Percentiles rank a stretch among this genome's conserved stretches.
phyloP scores from a whole-genome alignment of 2,329 filamentous ascomycete genomes.

The Pseudonectria foliicola region DNA sequence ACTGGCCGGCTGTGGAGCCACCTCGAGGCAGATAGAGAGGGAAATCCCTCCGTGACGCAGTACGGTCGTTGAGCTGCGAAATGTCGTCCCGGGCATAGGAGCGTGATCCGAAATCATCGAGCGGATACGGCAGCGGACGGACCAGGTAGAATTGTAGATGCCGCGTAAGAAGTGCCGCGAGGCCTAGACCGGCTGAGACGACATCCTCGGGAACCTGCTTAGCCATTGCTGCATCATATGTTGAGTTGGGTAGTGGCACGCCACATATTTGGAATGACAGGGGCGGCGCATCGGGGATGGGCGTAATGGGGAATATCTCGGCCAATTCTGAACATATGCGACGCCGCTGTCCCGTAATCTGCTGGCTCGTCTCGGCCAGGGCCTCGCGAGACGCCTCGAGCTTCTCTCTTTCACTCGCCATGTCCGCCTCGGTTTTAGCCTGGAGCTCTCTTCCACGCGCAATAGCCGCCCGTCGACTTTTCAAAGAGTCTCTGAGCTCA shows the following conservation, averaged over 20 bases:
- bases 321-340: constrained; percentile 80
- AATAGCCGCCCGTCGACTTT: constrained; percentile 61
- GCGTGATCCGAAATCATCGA: constrained; percentile 65
- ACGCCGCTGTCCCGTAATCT: constrained; percentile 76
- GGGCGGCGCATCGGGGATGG: constrained; percentile 46
- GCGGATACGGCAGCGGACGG: constrained; percentile 71
- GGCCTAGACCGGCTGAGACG: constrained; percentile 74
- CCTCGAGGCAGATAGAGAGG: constrained; percentile 64
- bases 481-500: constrained; percentile 61
- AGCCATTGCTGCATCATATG: constrained; percentile 50
- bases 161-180: constrained; percentile 68
- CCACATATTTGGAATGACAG: constrained; percentile 80
- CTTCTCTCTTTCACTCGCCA: constrained; percentile 53
- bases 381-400: constrained; percentile 49
- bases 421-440: constrained; percentile 49
- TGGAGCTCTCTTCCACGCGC: constrained; percentile 53
- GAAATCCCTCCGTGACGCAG: constrained; percentile 57
- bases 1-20: constrained; percentile 62
- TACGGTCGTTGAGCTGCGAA: constrained; percentile 43
- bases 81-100: constrained; percentile 73
- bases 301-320: constrained; percentile 73
- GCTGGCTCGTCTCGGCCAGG: constrained; percentile 50
- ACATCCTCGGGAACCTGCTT: constrained; percentile 55
- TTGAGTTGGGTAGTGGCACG: constrained; percentile 71
- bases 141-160: constrained; percentile 76